A percentile compares a stretch with the other conserved stretches of the same genome.
phyloP scores from a whole-genome alignment of 2,329 filamentous ascomycete genomes.

The Diaporthe caulivora region DNA sequence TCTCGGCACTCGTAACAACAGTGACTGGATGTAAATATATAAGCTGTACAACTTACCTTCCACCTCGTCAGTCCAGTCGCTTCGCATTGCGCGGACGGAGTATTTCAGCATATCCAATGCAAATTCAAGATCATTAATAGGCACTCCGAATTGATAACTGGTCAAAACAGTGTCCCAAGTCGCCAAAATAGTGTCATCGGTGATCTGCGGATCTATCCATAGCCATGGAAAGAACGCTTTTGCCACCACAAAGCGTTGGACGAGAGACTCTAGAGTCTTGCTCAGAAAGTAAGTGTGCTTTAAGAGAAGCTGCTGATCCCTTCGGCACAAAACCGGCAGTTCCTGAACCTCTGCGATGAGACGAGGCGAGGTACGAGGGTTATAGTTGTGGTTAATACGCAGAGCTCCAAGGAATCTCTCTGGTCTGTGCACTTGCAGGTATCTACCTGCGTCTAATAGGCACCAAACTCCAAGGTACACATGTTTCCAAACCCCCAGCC shows the following conservation, averaged over 20 bases:
- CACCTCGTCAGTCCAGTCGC: neutral
- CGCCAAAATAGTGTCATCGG: constrained; percentile 12
- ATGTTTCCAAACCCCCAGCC: neutral
- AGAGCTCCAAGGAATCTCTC: constrained; percentile 41
- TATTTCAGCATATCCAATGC: constrained; percentile 40
- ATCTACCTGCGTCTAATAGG: neutral
- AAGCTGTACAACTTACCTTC: constrained; percentile 37
- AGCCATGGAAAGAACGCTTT: constrained; percentile 42
- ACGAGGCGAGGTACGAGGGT: neutral
- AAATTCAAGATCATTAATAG: constrained; percentile 37
- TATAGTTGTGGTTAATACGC: neutral
- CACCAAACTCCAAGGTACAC: neutral
- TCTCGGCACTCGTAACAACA: constrained; percentile 14
- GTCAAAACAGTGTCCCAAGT: constrained; percentile 34
- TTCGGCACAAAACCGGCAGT: neutral
- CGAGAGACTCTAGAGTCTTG: constrained; percentile 18
- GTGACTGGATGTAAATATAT: constrained; percentile 41
- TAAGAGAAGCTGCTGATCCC: constrained; percentile 11
- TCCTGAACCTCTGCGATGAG: constrained; percentile 19
- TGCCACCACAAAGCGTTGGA: constrained; percentile 36
- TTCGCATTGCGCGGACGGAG: neutral
- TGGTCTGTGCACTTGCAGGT: constrained; percentile 39
- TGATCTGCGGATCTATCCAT: constrained; percentile 11
- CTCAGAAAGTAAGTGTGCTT: constrained; percentile 39
- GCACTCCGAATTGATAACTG: neutral